These are phyloP conservation scores for Pisolithus sp. DNA, from an alignment of 768 basidiomycete genomes.

Conservation along the genomic window DNA sequence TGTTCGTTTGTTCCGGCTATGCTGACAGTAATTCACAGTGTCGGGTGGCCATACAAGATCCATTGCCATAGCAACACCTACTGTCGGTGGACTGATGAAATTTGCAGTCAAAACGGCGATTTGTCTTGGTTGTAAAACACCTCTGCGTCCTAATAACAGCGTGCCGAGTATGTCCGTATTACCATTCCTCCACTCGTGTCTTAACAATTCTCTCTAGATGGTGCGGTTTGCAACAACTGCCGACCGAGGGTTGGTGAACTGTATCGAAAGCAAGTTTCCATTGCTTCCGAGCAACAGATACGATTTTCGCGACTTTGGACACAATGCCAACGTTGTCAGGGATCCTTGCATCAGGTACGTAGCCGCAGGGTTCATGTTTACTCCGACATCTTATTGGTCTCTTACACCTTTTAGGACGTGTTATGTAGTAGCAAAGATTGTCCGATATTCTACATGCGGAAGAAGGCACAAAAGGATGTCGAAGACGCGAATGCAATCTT, in stretches of 20 bases:
- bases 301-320: conserved; percentile 96
- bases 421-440: conserved; percentile 96
- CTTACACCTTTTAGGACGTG: conserved; percentile 60
- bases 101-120: conserved; percentile 95
- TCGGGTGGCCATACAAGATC: conserved; percentile 94
- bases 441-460: conserved; percentile 97
- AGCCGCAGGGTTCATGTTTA: not conserved
- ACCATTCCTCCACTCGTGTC: not conserved
- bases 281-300: conserved; percentile 76
- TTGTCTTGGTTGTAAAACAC: conserved; percentile 93
- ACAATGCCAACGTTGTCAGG: conserved; percentile 97
- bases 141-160: conserved; percentile 72
- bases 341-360: conserved; percentile 86
- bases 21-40: conserved; percentile 42
- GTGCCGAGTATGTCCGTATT: conserved; percentile 45
- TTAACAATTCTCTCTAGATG: conserved; percentile 42
- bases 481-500: conserved; percentile 74
- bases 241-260: conserved; percentile 78
- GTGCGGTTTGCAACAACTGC: conserved; percentile 94
- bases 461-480: conserved; percentile 97
- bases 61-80: conserved; percentile 94
- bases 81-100: conserved; percentile 95
- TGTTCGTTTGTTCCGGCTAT: not conserved
- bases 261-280: conserved; percentile 82
- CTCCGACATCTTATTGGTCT: not conserved